phyloP scores from a whole-genome alignment of 257 asterid genomes.

The Fraxinus quadrangulata region DNA sequence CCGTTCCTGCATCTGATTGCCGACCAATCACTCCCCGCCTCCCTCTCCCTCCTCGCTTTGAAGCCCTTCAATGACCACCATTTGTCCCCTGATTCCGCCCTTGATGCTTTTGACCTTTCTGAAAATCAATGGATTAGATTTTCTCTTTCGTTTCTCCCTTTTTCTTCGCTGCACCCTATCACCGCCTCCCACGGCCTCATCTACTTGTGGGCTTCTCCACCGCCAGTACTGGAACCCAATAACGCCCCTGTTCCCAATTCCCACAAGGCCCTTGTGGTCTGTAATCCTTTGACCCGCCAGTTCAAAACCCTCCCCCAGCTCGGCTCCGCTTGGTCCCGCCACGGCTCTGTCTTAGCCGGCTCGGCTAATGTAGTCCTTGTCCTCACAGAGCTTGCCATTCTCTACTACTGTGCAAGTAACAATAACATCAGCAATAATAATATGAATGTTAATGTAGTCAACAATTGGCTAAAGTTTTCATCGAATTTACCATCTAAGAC shows the following conservation, averaged over 20 bases:
- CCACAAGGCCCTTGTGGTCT: conserved; percentile 68
- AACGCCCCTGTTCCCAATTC: conserved; percentile 28
- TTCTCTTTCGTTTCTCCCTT: conserved; percentile 86
- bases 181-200: conserved; percentile 79
- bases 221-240: conserved; percentile 6
- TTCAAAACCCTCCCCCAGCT: conserved; percentile 81
- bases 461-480: conserved; percentile 78
- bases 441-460: conserved; percentile 17
- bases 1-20: conserved; percentile 70
- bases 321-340: conserved; percentile 98
- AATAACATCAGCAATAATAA: background rate
- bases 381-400: conserved; percentile 83
- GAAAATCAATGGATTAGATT: conserved; percentile 67
- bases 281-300: conserved; percentile 72
- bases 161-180: conserved; percentile 77
- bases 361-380: conserved; percentile 62
- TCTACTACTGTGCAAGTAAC: conserved; percentile 49
- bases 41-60: conserved; percentile 65
- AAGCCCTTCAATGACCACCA: conserved; percentile 61
- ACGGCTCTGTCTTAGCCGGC: conserved; percentile 90
- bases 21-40: conserved; percentile 41
- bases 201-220: conserved; percentile 74
- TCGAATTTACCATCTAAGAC: conserved; percentile 92
- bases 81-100: conserved; percentile 54
- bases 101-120: conserved; percentile 71